phyloP scores from a whole-genome alignment of 129 eudicot species.

The Chrysanthemum lavandulifolium region DNA sequence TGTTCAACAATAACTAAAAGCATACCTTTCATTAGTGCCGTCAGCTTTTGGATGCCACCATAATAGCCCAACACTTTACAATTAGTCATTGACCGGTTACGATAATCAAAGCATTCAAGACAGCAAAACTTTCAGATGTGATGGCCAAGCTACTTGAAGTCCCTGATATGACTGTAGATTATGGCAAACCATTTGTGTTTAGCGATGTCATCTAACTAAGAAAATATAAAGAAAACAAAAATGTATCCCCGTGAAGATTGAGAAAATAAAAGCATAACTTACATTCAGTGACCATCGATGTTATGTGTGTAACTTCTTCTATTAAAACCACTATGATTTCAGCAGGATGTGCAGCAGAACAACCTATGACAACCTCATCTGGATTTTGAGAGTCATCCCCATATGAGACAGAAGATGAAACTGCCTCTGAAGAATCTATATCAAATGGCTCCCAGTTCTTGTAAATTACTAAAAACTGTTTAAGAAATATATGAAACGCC shows the following conservation, averaged over 20 bases:
- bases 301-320: constrained; percentile 63
- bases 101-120: constrained; percentile 76
- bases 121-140: constrained; percentile 63
- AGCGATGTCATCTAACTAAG: constrained; percentile 28
- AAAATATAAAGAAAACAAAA: constrained; percentile 8
- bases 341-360: constrained; percentile 90
- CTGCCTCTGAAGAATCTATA: constrained; percentile 45
- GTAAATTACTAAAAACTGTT: constrained; percentile 72
- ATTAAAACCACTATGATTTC: constrained; percentile 53
- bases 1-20: neutral
- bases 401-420: constrained; percentile 23
- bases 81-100: constrained; percentile 77
- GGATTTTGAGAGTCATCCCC: constrained; percentile 38
- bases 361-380: constrained; percentile 64
- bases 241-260: neutral
- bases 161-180: constrained; percentile 47
- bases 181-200: constrained; percentile 34
- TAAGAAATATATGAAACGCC: constrained; percentile 69
- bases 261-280: constrained; percentile 32
- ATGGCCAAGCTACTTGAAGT: constrained; percentile 42
- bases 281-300: constrained; percentile 64
- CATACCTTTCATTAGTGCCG: constrained; percentile 91
- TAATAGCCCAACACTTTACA: constrained; percentile 89
- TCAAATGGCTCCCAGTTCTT: constrained; percentile 80
- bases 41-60: constrained; percentile 87